Evolutionary conservation across 2,329 filamentous ascomycete species (phyloP).

Genomic region (Ambrosiella beaveri): DNA sequence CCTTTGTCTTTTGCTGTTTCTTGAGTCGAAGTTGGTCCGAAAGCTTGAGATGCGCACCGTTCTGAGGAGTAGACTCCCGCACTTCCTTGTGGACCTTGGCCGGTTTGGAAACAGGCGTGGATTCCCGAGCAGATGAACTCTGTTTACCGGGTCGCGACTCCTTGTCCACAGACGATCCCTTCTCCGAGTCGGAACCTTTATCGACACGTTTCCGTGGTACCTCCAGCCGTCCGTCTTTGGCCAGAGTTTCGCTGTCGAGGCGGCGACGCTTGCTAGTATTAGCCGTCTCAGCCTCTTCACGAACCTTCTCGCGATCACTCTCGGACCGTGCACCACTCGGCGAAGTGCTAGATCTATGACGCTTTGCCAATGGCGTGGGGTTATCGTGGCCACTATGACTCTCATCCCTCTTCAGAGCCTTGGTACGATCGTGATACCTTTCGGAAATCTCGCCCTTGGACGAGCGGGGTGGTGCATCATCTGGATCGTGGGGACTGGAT

Average conservation of each 20-base stretch:
- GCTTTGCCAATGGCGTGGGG: slow-evolving; percentile 36
- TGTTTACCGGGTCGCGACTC: slow-evolving; percentile 25
- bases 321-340: slow-evolving; percentile 34
- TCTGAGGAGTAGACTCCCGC: slow-evolving; percentile 5
- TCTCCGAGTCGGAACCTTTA: neutral
- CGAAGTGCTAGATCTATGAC: slow-evolving; percentile 41
- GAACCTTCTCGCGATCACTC: slow-evolving; percentile 23
- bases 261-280: slow-evolving; percentile 40
- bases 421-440: slow-evolving; percentile 39
- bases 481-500: slow-evolving; percentile 32
- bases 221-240: slow-evolving; percentile 23
- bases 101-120: slow-evolving; percentile 3
- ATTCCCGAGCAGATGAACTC: slow-evolving; percentile 7
- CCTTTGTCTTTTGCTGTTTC: slow-evolving; percentile 18
- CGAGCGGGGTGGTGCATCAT: slow-evolving; percentile 34
- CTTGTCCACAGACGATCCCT: slow-evolving; percentile 17
- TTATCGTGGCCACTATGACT: slow-evolving; percentile 32
- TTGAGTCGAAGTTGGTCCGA: slow-evolving; percentile 27
- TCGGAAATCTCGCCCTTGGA: slow-evolving; percentile 24
- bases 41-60: slow-evolving; percentile 17
- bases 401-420: slow-evolving; percentile 43
- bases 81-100: slow-evolving; percentile 13
- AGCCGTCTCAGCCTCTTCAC: slow-evolving; percentile 33
- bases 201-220: slow-evolving; percentile 19
- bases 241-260: slow-evolving; percentile 30